Conservation (phyloP, 352 stramenopile species). For the Aphanomyces astaci region DNA sequence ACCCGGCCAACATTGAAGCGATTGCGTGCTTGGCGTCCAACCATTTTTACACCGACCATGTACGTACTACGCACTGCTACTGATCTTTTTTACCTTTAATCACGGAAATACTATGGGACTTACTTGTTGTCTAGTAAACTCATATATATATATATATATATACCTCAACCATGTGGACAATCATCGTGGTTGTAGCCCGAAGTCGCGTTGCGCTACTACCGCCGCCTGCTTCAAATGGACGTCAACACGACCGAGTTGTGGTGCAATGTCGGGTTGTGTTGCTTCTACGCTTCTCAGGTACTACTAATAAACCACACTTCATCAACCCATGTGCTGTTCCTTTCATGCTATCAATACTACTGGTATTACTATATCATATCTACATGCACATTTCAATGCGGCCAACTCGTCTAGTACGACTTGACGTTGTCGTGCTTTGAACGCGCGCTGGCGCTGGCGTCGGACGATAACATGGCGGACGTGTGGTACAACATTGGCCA, state of each 20-base stretch:
- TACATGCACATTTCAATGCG: too few relatives aligned
- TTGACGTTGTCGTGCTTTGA: constrained; percentile 92
- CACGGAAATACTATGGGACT: too few relatives aligned
- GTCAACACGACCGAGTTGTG: constrained; percentile 87
- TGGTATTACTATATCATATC: too few relatives aligned
- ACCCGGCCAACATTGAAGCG: constrained; percentile 86
- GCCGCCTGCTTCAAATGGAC: constrained; percentile 89
- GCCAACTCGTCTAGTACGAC: constrained; percentile 70
- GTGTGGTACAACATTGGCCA: constrained; percentile 94
- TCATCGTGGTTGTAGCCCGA: too few relatives aligned
- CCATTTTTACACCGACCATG: constrained; percentile 88
- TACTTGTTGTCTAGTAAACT: too few relatives aligned
- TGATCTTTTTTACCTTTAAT: too few relatives aligned
- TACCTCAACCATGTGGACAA: too few relatives aligned
- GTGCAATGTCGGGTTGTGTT: constrained; percentile 92
- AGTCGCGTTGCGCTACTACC: constrained; percentile 89
- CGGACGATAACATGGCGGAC: constrained; percentile 87
- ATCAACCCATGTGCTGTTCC: too few relatives aligned
- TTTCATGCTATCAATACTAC: too few relatives aligned
- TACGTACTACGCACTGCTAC: too few relatives aligned
- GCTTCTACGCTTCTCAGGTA: constrained; percentile 81
- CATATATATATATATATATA: too few relatives aligned
- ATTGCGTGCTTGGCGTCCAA: constrained; percentile 89
- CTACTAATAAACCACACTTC: neutral
- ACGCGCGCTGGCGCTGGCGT: constrained; percentile 76